Conservation (phyloP, 225 moss, liverwort and hornwort genomes). For the Polytrichum commune region DNA sequence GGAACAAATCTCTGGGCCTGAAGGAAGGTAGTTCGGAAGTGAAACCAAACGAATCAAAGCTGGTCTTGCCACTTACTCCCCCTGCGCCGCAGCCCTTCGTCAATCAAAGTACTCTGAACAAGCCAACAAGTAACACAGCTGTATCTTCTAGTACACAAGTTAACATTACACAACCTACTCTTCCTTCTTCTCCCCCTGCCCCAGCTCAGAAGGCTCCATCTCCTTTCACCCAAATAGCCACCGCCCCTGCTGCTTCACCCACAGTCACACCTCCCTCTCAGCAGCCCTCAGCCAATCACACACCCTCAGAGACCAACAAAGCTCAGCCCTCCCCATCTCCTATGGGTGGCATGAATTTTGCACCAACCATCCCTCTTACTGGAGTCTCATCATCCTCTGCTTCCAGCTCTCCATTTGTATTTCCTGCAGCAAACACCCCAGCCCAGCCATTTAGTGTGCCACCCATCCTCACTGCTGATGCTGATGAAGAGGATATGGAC, state of each 20-base stretch:
- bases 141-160: conserved; percentile 17
- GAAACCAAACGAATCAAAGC: conserved; percentile 36
- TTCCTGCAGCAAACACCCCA: conserved; percentile 39
- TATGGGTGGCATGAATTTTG: conserved; percentile 24
- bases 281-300: conserved; percentile 14
- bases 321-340: conserved; percentile 25
- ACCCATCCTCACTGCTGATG: conserved; percentile 30
- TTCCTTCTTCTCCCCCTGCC: conserved; percentile 29
- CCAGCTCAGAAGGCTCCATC: conserved; percentile 23
- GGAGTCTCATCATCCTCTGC: conserved; percentile 27
- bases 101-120: conserved; percentile 22
- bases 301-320: conserved; percentile 21
- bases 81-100: conserved; percentile 8
- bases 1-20: conserved; percentile 19
- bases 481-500: conserved; percentile 93
- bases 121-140: conserved; percentile 18
- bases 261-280: conserved; percentile 29
- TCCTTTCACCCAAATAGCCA: conserved; percentile 21
- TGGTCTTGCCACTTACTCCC: conserved; percentile 35
- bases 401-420: conserved; percentile 38
- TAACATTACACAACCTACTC: conserved; percentile 22
- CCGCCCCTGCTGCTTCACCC: conserved; percentile 11
- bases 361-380: conserved; percentile 19
- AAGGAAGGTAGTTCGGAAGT: conserved; percentile 25
- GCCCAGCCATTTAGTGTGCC: conserved; percentile 40